Conservation (phyloP, 78 protist species). For the Dictyostelium purpureum region DNA sequence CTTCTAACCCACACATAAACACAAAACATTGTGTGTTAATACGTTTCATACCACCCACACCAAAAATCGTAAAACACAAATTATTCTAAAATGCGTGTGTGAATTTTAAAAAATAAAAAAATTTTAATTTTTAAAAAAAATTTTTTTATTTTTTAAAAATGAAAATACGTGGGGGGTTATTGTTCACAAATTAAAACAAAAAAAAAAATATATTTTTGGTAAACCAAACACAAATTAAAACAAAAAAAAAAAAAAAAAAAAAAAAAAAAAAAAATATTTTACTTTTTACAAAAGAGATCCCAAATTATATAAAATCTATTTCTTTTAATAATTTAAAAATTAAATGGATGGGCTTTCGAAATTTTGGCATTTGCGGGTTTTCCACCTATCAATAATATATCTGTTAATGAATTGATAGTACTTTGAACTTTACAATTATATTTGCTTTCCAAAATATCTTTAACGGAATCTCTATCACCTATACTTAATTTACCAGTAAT, state of each 20-base stretch:
- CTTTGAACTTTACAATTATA: neutral
- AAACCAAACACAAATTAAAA: neutral
- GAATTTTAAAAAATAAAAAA: no score
- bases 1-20: no score
- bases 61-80: no score
- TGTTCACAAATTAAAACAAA: neutral
- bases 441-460: neutral
- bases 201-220: no score
- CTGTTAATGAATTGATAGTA: neutral
- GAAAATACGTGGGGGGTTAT: neutral
- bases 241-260: neutral
- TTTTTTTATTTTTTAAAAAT: no score
- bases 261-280: neutral
- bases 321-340: neutral
- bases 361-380: neutral
- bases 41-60: no score
- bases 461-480: slow-evolving; percentile 6
- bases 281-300: no score
- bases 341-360: neutral
- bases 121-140: no score
- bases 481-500: slow-evolving; percentile 3
- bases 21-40: no score
- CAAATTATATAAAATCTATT: no score
- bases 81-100: neutral
- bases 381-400: neutral